Evolutionary conservation across 768 basidiomycete genomes (phyloP).

Genomic region (Leccinum variicolor): DNA sequence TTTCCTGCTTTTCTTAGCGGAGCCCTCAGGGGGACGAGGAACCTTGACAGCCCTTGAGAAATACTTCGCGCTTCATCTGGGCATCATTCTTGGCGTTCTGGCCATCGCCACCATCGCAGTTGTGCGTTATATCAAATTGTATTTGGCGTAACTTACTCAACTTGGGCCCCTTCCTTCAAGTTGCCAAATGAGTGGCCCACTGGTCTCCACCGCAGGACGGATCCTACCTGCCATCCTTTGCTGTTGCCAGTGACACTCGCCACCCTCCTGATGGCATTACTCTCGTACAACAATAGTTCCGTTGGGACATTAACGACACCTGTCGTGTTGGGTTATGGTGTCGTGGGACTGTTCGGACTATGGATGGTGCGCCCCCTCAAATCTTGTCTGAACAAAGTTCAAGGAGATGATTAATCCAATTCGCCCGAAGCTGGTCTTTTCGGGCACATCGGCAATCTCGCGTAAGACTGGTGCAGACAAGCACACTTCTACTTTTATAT

Average conservation of each 20-base stretch:
- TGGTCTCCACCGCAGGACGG: slow-evolving; percentile 25
- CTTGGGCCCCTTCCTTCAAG: slow-evolving; percentile 23
- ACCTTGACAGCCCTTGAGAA: slow-evolving; percentile 63
- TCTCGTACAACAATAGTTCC: slow-evolving; percentile 60
- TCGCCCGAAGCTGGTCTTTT: slow-evolving; percentile 55
- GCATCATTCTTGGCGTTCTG: slow-evolving; percentile 55
- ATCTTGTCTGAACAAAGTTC: slow-evolving; percentile 12
- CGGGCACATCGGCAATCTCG: slow-evolving; percentile 52
- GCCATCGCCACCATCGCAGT: slow-evolving; percentile 57
- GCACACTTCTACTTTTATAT: slow-evolving; percentile 74
- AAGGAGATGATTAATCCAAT: slow-evolving; percentile 11
- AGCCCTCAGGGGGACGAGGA: slow-evolving; percentile 39
- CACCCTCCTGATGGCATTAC: slow-evolving; percentile 51
- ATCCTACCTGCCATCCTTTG: slow-evolving; percentile 52
- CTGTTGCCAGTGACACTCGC: slow-evolving; percentile 58
- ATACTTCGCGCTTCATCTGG: slow-evolving; percentile 66
- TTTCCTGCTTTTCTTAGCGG: slow-evolving; percentile 64
- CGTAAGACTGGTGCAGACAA: slow-evolving; percentile 81
- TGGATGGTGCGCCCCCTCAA: slow-evolving; percentile 59
- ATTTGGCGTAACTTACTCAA: slow-evolving; percentile 4
- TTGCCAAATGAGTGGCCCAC: slow-evolving; percentile 42
- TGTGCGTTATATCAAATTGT: slow-evolving; percentile 32
- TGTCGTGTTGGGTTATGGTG: slow-evolving; percentile 45
- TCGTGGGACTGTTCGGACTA: slow-evolving; percentile 62
- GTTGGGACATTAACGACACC: slow-evolving; percentile 56